Base-by-base conservation (phyloP, 805 yeast species). In the Sugiyamaella boreocaroliniensis region DNA sequence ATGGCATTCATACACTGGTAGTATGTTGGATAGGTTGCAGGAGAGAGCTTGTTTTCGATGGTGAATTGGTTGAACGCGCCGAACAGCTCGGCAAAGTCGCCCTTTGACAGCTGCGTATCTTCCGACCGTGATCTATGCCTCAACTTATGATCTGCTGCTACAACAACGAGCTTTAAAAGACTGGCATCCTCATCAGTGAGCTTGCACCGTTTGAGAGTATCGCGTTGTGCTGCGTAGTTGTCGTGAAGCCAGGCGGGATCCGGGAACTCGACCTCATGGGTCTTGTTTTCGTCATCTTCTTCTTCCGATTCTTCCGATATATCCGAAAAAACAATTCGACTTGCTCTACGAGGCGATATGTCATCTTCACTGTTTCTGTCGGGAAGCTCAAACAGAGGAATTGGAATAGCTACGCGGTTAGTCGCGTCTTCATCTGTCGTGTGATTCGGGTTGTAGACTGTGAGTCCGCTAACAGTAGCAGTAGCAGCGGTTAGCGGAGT, bases 71-170 rank as follows among this genome's bases (percentile, higher is more conserved):
- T 48, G 37, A 55, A 56, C 4, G 52, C 43, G 18, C 45, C 42
- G 41, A 50, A 58, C 11, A 59, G 55, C 14, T 52, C 57, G 6
- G 56, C 29, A 40, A 55, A 58, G n/a, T 58, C 53, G 42, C 29
- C 44, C 19, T 45, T 41, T 11, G 19, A 19, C 9, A 49, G 14
- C 26, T 43, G 22, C 47, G 20, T 15, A 2, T 52, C 29, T 29
- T 29, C n/a, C 26, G 40, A 18, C 43, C 32, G 29, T 22, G 22
- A 7, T 20, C 29, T 9, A 40, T 29, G 16, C 34, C 43, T 40
- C 12, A 37, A 9, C 43, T 29, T 34, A 22, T 45, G 48, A 48
- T 60, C 63, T 1, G 62, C 61, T 4, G 59, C 51, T 8, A 43
- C 47, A 29, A 50, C 54, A 16, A 59, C 54, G 15, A 57, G 49